Evolutionary conservation across 257 asterid species (phyloP), one percentile per base, ranked within the genome.

Genomic region (Buddleja alternifolia): DNA sequence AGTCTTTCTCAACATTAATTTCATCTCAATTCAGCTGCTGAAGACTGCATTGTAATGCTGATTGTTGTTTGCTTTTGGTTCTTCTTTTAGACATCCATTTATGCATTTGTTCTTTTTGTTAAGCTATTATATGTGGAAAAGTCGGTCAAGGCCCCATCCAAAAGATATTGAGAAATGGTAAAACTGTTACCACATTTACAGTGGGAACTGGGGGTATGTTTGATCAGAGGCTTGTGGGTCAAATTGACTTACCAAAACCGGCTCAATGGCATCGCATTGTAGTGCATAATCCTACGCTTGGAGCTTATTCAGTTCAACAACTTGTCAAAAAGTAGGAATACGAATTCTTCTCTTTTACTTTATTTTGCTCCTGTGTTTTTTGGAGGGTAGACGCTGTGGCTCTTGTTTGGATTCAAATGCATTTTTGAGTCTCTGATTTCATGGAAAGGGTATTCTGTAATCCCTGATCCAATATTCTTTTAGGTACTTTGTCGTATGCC

Each of bases 241-340:
- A 75, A 12, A 67, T 44, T 25, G 83, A 87, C 80, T 75, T 84
- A 77, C 88, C 97, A 14, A 91, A 78, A 73, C 99, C 97, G 57
- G 95, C 84, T 75, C 99, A 94, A 64, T 94, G 97, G 99, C 99
- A 94, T 84, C 94, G 97, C 8, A 64, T 94, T 65, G 97, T 96
- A 10, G 95, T 94, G 66, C 99, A 94, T 74, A 94, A 94, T 75
- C 87, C 93, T 17, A 75, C 51, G 78, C 96, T 94, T 19, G 97
- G 95, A 69, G 83, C 84, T 66, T 94, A 90, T 72, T 88, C 96
- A 17, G 97, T 94, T 82, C 96, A 86, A 68, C 90, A 94, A 79
- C 77, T 94, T 70, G 85, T 80, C 67, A 89, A 89, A 80, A 91
- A 87, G 97, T 89, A 81, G 66, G 85, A 21, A 37, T 55, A 3